A percentile compares a stretch with the other conserved stretches of the same genome.
phyloP scores from a whole-genome alignment of 2,329 filamentous ascomycete genomes.

The Penicillium expansum region DNA sequence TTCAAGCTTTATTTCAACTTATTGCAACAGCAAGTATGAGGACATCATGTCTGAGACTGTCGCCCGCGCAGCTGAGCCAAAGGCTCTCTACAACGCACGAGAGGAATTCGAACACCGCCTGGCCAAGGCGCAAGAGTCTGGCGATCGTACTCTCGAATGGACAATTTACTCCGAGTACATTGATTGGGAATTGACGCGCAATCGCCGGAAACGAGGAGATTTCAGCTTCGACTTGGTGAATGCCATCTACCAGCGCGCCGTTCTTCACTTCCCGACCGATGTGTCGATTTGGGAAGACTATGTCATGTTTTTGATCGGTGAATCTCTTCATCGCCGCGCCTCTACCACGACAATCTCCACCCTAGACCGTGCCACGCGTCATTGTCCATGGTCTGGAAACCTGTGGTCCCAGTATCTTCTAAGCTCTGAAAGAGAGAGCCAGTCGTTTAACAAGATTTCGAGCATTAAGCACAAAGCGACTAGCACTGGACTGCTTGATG shows the following conservation, averaged over 20 bases:
- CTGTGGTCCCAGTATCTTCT: slow-evolving; percentile 90
- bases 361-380: slow-evolving; percentile 76
- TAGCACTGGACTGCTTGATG: slow-evolving; percentile 77
- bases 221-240: slow-evolving; percentile 56
- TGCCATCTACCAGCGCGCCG: slow-evolving; percentile 73
- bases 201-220: slow-evolving; percentile 52
- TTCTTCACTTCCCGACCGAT: slow-evolving; percentile 70
- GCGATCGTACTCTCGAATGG: slow-evolving; percentile 55
- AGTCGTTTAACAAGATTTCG: slow-evolving; percentile 77
- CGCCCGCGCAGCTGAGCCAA: slow-evolving; percentile 51
- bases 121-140: slow-evolving; percentile 50
- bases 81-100: slow-evolving; percentile 53
- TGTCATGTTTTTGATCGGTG: slow-evolving; percentile 65
- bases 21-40: slow-evolving; percentile 55
- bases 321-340: slow-evolving; percentile 48
- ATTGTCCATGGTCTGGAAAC: slow-evolving; percentile 88
- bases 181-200: slow-evolving; percentile 73
- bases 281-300: slow-evolving; percentile 80
- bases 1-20: slow-evolving; percentile 58
- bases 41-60: slow-evolving; percentile 57
- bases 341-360: slow-evolving; percentile 61
- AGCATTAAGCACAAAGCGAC: slow-evolving; percentile 90
- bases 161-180: slow-evolving; percentile 65
- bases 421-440: slow-evolving; percentile 73
- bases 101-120: slow-evolving; percentile 56